Evolutionary conservation across 2,329 filamentous ascomycete genomes (phyloP).

Genomic region (Pseudogymnoascus sp.): DNA sequence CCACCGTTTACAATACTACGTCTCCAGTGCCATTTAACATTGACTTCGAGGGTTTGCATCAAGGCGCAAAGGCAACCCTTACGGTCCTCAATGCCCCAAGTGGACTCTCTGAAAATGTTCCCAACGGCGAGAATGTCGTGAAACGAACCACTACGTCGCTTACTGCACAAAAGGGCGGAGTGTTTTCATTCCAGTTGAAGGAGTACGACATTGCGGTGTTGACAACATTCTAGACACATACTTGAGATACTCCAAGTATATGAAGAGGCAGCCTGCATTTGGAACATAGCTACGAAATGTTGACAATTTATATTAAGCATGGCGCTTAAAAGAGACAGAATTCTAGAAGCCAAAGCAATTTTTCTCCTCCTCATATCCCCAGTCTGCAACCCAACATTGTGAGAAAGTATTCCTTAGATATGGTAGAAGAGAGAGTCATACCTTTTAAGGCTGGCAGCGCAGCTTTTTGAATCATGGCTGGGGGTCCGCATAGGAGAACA

Average conservation of each 20-base stretch:
- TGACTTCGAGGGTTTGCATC: conserved; percentile 35
- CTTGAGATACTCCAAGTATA: background rate
- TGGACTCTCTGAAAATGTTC: conserved; percentile 15
- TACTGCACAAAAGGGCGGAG: conserved; percentile 14
- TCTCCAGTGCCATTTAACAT: conserved; percentile 39
- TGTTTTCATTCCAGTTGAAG: conserved; percentile 19
- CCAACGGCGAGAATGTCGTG: conserved; percentile 15
- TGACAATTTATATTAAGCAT: background rate
- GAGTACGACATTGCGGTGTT: conserved; percentile 21
- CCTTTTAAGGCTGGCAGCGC: conserved; percentile 38
- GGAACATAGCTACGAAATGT: background rate
- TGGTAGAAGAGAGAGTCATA: conserved; percentile 15
- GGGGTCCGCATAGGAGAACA: conserved; percentile 43
- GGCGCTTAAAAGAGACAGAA: background rate
- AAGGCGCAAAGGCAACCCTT: conserved; percentile 35
- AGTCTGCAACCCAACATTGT: conserved; percentile 15
- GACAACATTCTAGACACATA: conserved; percentile 16
- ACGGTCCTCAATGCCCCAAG: conserved; percentile 37
- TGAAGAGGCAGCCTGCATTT: background rate
- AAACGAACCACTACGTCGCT: conserved; percentile 12
- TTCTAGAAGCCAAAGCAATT: conserved; percentile 38
- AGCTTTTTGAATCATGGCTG: conserved; percentile 44
- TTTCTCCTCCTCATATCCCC: conserved; percentile 39
- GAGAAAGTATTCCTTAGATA: conserved; percentile 16
- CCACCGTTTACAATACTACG: conserved; percentile 46